Conservation (phyloP, 306 rosid species). For the Corylus heterophylla region DNA sequence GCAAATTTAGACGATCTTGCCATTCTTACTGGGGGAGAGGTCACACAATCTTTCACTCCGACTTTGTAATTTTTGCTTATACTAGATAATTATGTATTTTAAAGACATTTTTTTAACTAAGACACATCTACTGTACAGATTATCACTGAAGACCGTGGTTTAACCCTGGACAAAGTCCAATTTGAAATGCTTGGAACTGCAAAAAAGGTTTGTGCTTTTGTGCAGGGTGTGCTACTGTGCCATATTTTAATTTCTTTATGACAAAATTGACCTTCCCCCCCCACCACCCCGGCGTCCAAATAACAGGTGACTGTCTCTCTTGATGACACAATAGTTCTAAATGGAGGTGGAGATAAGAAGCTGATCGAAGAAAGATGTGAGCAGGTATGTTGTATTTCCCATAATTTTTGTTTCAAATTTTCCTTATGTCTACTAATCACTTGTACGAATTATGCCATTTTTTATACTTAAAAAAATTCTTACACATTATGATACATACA, state of each 20-base stretch:
- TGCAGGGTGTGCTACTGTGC: background rate
- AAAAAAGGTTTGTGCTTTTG: slow-evolving; percentile 62
- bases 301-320: slow-evolving; percentile 75
- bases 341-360: slow-evolving; percentile 97
- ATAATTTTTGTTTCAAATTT: background rate
- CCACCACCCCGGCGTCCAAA: background rate
- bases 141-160: slow-evolving; percentile 72
- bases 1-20: slow-evolving; percentile 89
- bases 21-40: slow-evolving; percentile 92
- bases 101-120: background rate
- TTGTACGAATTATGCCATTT: background rate
- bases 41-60: slow-evolving; percentile 27
- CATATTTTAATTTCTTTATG: slow-evolving; percentile 12
- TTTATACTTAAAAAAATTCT: background rate
- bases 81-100: background rate
- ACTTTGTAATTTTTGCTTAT: background rate
- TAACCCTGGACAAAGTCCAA: slow-evolving; percentile 79
- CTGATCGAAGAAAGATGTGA: slow-evolving; percentile 89
- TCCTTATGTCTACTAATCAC: background rate
- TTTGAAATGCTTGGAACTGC: slow-evolving; percentile 84
- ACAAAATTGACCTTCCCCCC: background rate
- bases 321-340: slow-evolving; percentile 81
- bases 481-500: no score
- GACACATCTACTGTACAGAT: slow-evolving; percentile 46
- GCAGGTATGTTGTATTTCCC: slow-evolving; percentile 47